Evolutionary conservation across 2,329 filamentous ascomycete species (phyloP).

Genomic region (Trichophyton mentagrophytes): DNA sequence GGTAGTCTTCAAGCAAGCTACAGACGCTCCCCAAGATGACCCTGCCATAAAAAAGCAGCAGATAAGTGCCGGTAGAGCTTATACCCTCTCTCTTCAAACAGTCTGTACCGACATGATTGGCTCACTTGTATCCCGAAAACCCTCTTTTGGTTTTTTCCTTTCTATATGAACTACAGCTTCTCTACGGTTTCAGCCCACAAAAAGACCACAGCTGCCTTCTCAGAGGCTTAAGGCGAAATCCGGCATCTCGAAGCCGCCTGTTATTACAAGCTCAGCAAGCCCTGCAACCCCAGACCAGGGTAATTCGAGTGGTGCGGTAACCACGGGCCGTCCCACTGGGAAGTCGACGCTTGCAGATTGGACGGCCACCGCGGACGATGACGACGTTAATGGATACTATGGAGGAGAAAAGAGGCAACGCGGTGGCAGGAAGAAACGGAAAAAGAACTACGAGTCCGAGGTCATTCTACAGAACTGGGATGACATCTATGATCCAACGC

Average conservation of each 20-base stretch:
- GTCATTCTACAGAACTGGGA: conserved; percentile 62
- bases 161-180: conserved; percentile 37
- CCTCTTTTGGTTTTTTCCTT: conserved; percentile 16
- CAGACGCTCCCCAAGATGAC: conserved; percentile 38
- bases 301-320: conserved; percentile 18
- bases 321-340: conserved; percentile 34
- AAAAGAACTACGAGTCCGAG: conserved; percentile 52
- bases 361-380: conserved; percentile 64
- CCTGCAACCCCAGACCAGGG: conserved; percentile 3
- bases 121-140: conserved; percentile 35
- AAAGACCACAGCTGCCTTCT: conserved; percentile 54
- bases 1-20: conserved; percentile 53
- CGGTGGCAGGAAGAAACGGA: conserved; percentile 65
- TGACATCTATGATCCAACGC: conserved; percentile 73
- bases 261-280: conserved; percentile 2
- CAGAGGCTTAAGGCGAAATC: conserved; percentile 53
- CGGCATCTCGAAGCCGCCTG: conserved; percentile 39
- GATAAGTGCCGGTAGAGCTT: conserved; percentile 48
- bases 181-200: conserved; percentile 76
- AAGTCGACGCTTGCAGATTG: conserved; percentile 72
- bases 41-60: conserved; percentile 50
- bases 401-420: conserved; percentile 55
- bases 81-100: conserved; percentile 19
- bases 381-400: conserved; percentile 58
- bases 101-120: conserved; percentile 20